Base-by-base conservation (phyloP, 2,329 filamentous ascomycete genomes). In the Huntiella savannae region DNA sequence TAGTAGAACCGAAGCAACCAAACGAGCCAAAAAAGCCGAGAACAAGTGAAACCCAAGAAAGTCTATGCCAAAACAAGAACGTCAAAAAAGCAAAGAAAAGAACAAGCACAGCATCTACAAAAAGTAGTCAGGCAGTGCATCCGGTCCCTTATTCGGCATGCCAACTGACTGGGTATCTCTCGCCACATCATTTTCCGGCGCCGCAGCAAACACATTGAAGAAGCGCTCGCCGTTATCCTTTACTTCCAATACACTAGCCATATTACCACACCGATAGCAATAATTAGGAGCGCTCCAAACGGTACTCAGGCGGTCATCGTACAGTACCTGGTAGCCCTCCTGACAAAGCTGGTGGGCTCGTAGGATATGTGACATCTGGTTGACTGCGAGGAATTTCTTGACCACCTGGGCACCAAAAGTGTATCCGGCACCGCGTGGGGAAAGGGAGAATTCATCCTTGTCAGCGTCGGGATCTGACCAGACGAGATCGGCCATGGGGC, bases 401-500 rank as follows among this genome's bases (percentile, higher is more conserved):
- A 98, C 91, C 12, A 98, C 91, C 61, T 96, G 91, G 5, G 87
- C 86, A 47, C 91, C 91, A 59, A 98, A 98, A 0, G 88, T 96
- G 61, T 98, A 98, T 17, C 91, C 91, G 15, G 91, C 91, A 38
- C 91, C 91, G 51, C 91, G 75, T 2, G 91, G 91, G 5, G 83
- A 92, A 12, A 98, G 73, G 5, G 83, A 92, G 63, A 98, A 98
- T 61, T 98, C 91, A 63, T 98, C 91, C 48, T 87, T 75, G 55
- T 98, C 91, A n/a, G 84, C 81, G 59, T 98, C 91, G 0, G 91
- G 91, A 60, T 98, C 91, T 15, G 86, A 94, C 91, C 91, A 98
- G 32, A 98, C 91, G 4, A 98, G 68, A 61, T 98, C 91, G n/a
- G 91, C 91, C 91, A 98, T 98, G 33, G 91, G 91, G 0, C 91